These are phyloP conservation scores for Lasiodiplodia gonubiensis DNA, from an alignment of 2,329 filamentous ascomycete species.

Conservation along the genomic window DNA sequence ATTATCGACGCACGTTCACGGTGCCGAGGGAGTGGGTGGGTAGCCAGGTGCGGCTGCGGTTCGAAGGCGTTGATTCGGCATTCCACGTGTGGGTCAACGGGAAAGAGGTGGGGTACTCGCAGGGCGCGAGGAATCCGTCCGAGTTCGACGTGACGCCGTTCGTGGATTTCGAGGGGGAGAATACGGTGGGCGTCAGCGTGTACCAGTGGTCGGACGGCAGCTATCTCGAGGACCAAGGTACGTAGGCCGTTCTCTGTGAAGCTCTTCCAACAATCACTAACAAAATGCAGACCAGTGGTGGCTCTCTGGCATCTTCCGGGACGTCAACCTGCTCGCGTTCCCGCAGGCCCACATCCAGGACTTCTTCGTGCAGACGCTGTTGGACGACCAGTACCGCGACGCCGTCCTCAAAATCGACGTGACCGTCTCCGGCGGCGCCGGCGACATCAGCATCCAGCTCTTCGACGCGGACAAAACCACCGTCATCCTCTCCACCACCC, in stretches of 20 bases:
- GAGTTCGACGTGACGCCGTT: slow-evolving; percentile 70
- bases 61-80: slow-evolving; percentile 74
- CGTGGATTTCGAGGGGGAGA: slow-evolving; percentile 55
- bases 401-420: slow-evolving; percentile 59
- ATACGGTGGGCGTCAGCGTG: slow-evolving; percentile 67
- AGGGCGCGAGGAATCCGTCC: slow-evolving; percentile 70
- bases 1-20: slow-evolving; percentile 62
- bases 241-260: not conserved
- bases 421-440: slow-evolving; percentile 47
- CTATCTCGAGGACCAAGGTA: slow-evolving; percentile 68
- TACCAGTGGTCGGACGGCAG: slow-evolving; percentile 73
- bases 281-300: slow-evolving; percentile 65
- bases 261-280: slow-evolving; percentile 3
- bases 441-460: slow-evolving; percentile 49
- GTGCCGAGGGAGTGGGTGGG: slow-evolving; percentile 59
- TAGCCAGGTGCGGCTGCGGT: slow-evolving; percentile 66
- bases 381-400: slow-evolving; percentile 60
- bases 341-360: slow-evolving; percentile 61
- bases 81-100: slow-evolving; percentile 75
- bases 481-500: not conserved
- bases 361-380: slow-evolving; percentile 60
- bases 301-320: slow-evolving; percentile 70
- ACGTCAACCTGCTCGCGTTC: slow-evolving; percentile 67
- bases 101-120: slow-evolving; percentile 67
- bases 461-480: not conserved